Evolutionary conservation across 2,329 filamentous ascomycete species (phyloP).

Genomic region (Hirsutella thompsonii): DNA sequence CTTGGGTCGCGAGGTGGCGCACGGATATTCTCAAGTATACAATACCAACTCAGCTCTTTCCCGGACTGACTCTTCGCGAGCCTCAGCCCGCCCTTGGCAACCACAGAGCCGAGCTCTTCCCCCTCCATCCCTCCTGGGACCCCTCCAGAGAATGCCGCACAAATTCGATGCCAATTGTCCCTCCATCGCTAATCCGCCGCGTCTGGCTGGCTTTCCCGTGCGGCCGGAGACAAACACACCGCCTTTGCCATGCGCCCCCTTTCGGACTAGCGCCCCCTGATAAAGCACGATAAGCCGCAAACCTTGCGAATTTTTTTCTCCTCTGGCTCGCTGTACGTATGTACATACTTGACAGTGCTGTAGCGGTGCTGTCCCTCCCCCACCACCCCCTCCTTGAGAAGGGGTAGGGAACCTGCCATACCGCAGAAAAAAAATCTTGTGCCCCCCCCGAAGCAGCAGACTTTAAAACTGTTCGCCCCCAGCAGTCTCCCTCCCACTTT

Average conservation of each 20-base stretch:
- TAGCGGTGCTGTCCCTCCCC: too few relatives aligned
- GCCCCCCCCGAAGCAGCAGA: background rate
- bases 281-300: constrained; percentile 11
- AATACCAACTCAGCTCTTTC: too few relatives aligned
- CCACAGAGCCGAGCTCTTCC: too few relatives aligned
- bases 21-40: too few relatives aligned
- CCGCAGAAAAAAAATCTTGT: constrained; percentile 8
- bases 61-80: too few relatives aligned
- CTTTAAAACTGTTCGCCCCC: constrained; percentile 4
- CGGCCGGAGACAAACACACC: constrained; percentile 6
- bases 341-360: constrained; percentile 1
- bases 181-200: constrained; percentile 4
- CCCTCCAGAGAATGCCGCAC: background rate
- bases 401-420: background rate
- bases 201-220: constrained; percentile 2
- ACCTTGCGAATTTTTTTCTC: constrained; percentile 9
- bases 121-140: too few relatives aligned
- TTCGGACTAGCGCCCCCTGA: constrained; percentile 8
- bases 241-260: constrained; percentile 5
- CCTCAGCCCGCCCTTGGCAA: too few relatives aligned
- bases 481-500: constrained; percentile 2
- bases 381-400: background rate
- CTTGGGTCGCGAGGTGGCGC: too few relatives aligned
- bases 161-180: background rate
- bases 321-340: background rate